Percentiles rank a stretch among this genome's conserved stretches.
Evolutionary conservation across 257 asterid species (phyloP).

Genomic region (Haberlea rhodopensis): DNA sequence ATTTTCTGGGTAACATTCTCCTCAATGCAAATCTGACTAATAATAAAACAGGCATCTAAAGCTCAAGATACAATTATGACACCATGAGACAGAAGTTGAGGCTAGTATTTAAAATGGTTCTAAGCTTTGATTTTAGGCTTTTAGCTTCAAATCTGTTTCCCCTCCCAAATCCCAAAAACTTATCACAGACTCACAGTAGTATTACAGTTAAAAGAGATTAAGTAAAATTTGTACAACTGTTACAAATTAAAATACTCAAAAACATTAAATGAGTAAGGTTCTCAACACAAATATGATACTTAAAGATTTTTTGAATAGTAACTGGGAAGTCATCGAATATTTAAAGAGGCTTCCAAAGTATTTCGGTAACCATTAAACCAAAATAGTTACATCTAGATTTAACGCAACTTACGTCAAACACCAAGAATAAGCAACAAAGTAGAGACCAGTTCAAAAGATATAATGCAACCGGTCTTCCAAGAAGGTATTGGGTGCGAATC

Average conservation of each 20-base stretch:
- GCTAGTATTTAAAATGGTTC: not conserved
- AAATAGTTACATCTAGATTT: not conserved
- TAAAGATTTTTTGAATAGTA: not conserved
- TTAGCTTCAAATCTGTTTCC: not conserved
- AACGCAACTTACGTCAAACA: not conserved
- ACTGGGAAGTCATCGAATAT: not conserved
- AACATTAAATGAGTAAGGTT: not conserved
- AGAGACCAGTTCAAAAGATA: conserved; percentile 1
- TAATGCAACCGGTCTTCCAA: not conserved
- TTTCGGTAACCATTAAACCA: not conserved
- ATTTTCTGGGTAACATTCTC: not conserved
- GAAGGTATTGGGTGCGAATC: not conserved
- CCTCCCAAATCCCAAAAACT: conserved; percentile 17
- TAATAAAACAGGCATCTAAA: conserved; percentile 7
- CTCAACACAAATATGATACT: no score
- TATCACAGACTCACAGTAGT: no score
- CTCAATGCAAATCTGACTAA: not conserved
- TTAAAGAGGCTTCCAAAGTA: not conserved
- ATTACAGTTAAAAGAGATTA: no score
- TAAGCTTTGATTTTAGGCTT: not conserved
- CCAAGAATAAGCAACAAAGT: not conserved
- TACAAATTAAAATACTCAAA: not conserved
- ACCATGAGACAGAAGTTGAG: not conserved
- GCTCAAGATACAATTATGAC: no score
- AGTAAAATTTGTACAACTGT: not conserved